Evolutionary conservation across 2,329 filamentous ascomycete species (phyloP).

Genomic region (Aaosphaeria pasadenensis): DNA sequence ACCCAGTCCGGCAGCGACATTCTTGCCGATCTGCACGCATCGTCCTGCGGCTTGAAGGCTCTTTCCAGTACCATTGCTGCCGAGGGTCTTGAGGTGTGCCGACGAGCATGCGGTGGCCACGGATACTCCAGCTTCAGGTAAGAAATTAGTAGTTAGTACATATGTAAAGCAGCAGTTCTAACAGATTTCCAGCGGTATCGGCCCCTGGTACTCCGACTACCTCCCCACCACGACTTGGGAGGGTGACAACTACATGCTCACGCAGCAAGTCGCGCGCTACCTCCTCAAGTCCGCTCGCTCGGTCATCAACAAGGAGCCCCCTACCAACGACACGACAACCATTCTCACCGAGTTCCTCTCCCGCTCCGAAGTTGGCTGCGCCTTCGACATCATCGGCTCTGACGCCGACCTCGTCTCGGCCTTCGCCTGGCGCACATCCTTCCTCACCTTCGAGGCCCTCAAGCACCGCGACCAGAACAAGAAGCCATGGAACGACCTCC

Average conservation of each 20-base stretch:
- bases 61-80: slow-evolving; percentile 69
- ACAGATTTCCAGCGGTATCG: slow-evolving; percentile 57
- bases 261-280: slow-evolving; percentile 74
- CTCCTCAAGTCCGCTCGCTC: slow-evolving; percentile 72
- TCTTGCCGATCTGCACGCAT: slow-evolving; percentile 72
- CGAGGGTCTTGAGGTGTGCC: slow-evolving; percentile 72
- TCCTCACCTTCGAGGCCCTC: slow-evolving; percentile 71
- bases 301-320: slow-evolving; percentile 62
- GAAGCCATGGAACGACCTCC: slow-evolving; percentile 72
- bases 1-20: slow-evolving; percentile 63
- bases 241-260: slow-evolving; percentile 80
- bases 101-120: slow-evolving; percentile 73
- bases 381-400: slow-evolving; percentile 69
- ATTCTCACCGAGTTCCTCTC: slow-evolving; percentile 65
- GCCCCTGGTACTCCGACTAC: slow-evolving; percentile 72
- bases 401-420: slow-evolving; percentile 70
- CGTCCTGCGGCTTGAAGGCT: slow-evolving; percentile 73
- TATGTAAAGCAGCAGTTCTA: background rate
- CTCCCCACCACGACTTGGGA: slow-evolving; percentile 71
- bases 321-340: slow-evolving; percentile 65
- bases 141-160: background rate
- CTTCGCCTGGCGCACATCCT: slow-evolving; percentile 72
- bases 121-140: slow-evolving; percentile 67
- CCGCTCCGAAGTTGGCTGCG: slow-evolving; percentile 67
- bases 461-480: slow-evolving; percentile 73